Evolutionary conservation across 345 rosid species (phyloP).

Genomic region (Cardamine occulta): DNA sequence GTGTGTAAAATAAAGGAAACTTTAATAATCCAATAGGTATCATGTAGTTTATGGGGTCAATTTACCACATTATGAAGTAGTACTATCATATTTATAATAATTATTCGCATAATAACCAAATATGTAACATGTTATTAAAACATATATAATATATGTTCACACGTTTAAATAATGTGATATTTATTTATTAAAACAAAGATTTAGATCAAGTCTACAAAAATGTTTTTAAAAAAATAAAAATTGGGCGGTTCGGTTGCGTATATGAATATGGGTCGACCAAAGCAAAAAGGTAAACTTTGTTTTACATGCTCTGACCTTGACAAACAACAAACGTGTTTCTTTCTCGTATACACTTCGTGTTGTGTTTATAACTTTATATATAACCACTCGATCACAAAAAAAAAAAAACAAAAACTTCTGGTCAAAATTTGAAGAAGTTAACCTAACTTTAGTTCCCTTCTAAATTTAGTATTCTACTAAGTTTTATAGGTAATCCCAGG

Average conservation of each 20-base stretch:
- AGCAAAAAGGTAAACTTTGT: slow-evolving; percentile 41
- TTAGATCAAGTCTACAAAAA: slow-evolving; percentile 16
- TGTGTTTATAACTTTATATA: slow-evolving; percentile 11
- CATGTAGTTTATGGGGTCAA: background rate
- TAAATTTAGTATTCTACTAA: background rate
- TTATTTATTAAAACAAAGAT: background rate
- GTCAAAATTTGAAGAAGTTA: slow-evolving; percentile 28
- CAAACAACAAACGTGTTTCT: slow-evolving; percentile 36
- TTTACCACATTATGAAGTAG: background rate
- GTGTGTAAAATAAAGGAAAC: slow-evolving; percentile 1
- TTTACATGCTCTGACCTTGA: slow-evolving; percentile 36
- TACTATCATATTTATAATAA: background rate
- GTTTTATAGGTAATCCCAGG: background rate
- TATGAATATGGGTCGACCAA: slow-evolving; percentile 17
- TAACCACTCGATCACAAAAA: slow-evolving; percentile 22
- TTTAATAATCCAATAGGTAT: slow-evolving; percentile 3
- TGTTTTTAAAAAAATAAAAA: background rate
- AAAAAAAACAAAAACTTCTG: background rate
- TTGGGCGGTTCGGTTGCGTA: slow-evolving; percentile 43
- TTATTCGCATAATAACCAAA: background rate
- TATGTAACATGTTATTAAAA: too few species aligned
- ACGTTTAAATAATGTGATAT: too few species aligned
- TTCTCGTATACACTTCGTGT: slow-evolving; percentile 25
- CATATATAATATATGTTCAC: background rate
- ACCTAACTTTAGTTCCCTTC: slow-evolving; percentile 24